phyloP scores from a whole-genome alignment of 352 stramenopile species.

The Plasmopara halstedii region DNA sequence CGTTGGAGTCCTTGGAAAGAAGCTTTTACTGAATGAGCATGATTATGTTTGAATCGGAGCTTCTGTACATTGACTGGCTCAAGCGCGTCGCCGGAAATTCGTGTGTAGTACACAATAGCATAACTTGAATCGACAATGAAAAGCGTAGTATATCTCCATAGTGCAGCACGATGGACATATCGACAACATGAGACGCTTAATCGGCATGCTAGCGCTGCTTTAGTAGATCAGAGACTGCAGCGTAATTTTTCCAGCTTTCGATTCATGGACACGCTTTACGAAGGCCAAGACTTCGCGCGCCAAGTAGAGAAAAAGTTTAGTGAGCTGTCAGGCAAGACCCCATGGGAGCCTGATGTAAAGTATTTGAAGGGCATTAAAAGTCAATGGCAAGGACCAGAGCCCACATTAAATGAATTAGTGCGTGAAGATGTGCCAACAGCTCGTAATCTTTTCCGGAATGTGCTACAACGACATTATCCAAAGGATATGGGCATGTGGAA shows the following conservation, averaged over 20 bases:
- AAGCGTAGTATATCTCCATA: slow-evolving; percentile 15
- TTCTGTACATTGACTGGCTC: slow-evolving; percentile 38
- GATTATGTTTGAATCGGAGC: neutral
- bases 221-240: neutral
- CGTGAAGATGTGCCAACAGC: slow-evolving; percentile 65
- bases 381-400: slow-evolving; percentile 45
- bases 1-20: slow-evolving; percentile 31
- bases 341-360: slow-evolving; percentile 63
- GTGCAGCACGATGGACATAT: slow-evolving; percentile 1
- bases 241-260: slow-evolving; percentile 11
- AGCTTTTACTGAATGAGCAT: slow-evolving; percentile 35
- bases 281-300: slow-evolving; percentile 52
- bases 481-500: slow-evolving; percentile 89
- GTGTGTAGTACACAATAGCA: slow-evolving; percentile 4
- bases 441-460: slow-evolving; percentile 68
- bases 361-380: slow-evolving; percentile 51
- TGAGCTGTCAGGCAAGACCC: slow-evolving; percentile 62
- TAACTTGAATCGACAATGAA: slow-evolving; percentile 10
- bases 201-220: neutral
- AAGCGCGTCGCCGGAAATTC: slow-evolving; percentile 13
- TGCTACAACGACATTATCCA: slow-evolving; percentile 69
- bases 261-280: slow-evolving; percentile 53
- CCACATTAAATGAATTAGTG: slow-evolving; percentile 76
- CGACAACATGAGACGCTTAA: slow-evolving; percentile 8
- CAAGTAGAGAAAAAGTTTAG: slow-evolving; percentile 75